These are phyloP conservation scores for Scedosporium minutisporum DNA, from an alignment of 2,329 filamentous ascomycete species.

Conservation along the genomic window DNA sequence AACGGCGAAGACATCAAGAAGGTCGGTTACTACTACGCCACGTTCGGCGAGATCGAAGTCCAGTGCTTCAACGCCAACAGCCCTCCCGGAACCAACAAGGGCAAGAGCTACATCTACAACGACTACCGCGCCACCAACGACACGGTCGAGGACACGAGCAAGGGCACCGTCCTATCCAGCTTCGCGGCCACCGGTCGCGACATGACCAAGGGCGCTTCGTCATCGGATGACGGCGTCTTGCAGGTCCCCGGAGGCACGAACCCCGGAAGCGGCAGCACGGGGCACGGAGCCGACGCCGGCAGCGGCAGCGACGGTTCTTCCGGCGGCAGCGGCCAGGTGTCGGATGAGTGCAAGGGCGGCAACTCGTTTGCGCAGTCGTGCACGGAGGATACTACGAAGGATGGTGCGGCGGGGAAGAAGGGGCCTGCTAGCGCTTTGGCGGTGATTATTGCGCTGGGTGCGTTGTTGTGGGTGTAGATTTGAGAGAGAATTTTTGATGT, in stretches of 20 bases:
- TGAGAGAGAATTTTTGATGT: too few species aligned
- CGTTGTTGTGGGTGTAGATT: not conserved
- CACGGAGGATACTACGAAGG: not conserved
- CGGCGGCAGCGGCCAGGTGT: conserved; percentile 2
- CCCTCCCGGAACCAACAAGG: conserved; percentile 57
- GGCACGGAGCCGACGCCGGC: not conserved
- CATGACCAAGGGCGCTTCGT: conserved; percentile 39
- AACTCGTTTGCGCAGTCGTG: conserved; percentile 11
- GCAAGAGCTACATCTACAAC: conserved; percentile 68
- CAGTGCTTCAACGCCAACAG: conserved; percentile 66
- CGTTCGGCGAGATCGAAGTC: conserved; percentile 67
- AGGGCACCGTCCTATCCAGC: conserved; percentile 66
- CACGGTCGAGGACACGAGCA: conserved; percentile 66
- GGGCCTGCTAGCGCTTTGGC: conserved; percentile 1
- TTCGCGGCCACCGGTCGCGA: conserved; percentile 74
- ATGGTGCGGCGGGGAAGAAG: not conserved
- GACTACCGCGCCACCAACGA: conserved; percentile 57
- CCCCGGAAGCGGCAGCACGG: not conserved
- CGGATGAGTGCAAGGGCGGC: not conserved
- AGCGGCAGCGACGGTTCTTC: conserved; percentile 6
- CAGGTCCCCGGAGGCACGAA: conserved; percentile 12
- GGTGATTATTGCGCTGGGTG: conserved; percentile 2
- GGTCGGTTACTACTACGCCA: conserved; percentile 82
- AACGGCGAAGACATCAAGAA: conserved; percentile 67
- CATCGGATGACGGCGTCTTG: conserved; percentile 12